Conservation (phyloP, 768 basidiomycete species). For the Tricholoma bakamatsutake region DNA sequence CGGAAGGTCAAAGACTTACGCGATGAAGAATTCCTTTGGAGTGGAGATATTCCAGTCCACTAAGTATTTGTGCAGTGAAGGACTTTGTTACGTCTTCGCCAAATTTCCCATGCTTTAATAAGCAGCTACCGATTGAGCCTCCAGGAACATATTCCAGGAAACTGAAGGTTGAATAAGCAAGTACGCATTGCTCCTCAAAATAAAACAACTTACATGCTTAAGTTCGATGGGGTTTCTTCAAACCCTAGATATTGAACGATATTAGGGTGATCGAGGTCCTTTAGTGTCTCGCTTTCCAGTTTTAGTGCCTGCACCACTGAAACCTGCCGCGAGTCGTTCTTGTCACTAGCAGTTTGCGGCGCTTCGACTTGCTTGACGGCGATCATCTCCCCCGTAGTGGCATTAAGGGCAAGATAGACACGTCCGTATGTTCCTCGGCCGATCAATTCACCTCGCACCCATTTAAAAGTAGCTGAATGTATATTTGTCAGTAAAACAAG, state of each 20-base stretch:
- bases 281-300: conserved; percentile 92
- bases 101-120: conserved; percentile 90
- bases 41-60: conserved; percentile 91
- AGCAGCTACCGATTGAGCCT: conserved; percentile 86
- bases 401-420: conserved; percentile 94
- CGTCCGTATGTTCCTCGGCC: conserved; percentile 96
- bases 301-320: conserved; percentile 89
- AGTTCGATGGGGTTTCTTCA: conserved; percentile 79
- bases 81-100: conserved; percentile 88
- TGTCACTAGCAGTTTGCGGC: conserved; percentile 87
- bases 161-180: conserved; percentile 33
- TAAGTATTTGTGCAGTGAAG: conserved; percentile 88
- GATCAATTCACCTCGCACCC: conserved; percentile 97
- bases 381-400: conserved; percentile 97
- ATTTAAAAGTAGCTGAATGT: conserved; percentile 81
- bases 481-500: conserved; percentile 14
- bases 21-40: conserved; percentile 88
- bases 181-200: background rate
- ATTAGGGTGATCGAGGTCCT: conserved; percentile 94
- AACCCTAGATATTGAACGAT: conserved; percentile 97
- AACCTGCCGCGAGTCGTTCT: conserved; percentile 78
- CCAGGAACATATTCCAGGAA: conserved; percentile 99
- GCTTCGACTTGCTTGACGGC: conserved; percentile 99
- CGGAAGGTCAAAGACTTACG: conserved; percentile 40
- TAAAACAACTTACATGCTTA: conserved; percentile 75